These are phyloP conservation scores for Alternaria rosae DNA, from an alignment of 2,329 filamentous ascomycete genomes.

Conservation along the genomic window DNA sequence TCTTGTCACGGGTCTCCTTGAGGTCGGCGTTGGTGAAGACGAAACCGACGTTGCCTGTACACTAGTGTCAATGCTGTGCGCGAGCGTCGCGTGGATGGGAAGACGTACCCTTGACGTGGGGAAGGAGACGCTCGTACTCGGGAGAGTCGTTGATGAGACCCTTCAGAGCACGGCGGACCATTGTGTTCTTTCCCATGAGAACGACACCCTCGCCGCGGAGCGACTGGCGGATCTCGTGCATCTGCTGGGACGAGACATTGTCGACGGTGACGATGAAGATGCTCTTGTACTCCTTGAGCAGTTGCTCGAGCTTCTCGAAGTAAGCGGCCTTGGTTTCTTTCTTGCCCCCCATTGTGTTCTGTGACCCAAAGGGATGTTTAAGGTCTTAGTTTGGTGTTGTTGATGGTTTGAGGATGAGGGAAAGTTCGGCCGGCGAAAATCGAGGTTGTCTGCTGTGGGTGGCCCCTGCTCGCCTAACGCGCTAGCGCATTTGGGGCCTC, in stretches of 20 bases:
- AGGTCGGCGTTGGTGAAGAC: conserved; percentile 99
- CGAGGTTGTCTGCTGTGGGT: conserved; percentile 32
- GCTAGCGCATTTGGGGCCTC: conserved; percentile 21
- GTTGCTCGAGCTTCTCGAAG: conserved; percentile 99
- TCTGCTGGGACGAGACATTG: conserved; percentile 99
- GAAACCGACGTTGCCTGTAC: conserved; percentile 84
- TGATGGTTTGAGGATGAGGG: conserved; percentile 23
- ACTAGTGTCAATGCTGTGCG: conserved; percentile 24
- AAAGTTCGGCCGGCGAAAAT: conserved; percentile 31
- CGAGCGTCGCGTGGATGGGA: neutral
- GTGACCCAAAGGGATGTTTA: conserved; percentile 97
- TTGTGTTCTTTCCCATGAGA: conserved; percentile 99
- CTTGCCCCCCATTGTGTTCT: conserved; percentile 99
- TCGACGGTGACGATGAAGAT: conserved; percentile 92
- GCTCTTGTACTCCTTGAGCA: conserved; percentile 95
- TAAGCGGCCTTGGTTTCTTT: conserved; percentile 92
- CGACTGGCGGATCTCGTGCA: conserved; percentile 98
- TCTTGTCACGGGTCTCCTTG: conserved; percentile 91
- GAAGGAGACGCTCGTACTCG: conserved; percentile 97
- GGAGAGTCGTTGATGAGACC: conserved; percentile 89
- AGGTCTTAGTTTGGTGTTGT: conserved; percentile 68
- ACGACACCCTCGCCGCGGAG: conserved; percentile 93
- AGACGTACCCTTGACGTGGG: conserved; percentile 78
- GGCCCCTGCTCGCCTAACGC: conserved; percentile 24
- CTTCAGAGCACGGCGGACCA: conserved; percentile 98